Evolutionary conservation across 176 grass and related monocot species (phyloP).

Genomic region (Hordeum marinum): DNA sequence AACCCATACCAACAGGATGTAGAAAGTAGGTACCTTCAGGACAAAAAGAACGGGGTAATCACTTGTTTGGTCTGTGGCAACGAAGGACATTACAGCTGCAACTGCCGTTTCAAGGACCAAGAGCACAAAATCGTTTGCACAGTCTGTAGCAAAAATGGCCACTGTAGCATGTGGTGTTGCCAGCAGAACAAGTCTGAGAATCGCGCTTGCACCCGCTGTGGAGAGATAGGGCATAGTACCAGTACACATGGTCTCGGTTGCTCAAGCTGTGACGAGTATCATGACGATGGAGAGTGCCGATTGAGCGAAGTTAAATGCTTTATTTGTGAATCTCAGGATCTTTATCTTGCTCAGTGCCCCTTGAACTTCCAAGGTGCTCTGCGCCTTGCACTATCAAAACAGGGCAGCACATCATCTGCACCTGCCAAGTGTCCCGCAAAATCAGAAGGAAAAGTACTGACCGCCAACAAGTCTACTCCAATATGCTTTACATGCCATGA

Average conservation of each 20-base stretch:
- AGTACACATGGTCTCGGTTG: not conserved
- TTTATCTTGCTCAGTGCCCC: slow-evolving; percentile 1
- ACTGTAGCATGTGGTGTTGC: not conserved
- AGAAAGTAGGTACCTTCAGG: not conserved
- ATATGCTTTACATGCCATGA: not conserved
- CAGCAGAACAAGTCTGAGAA: not conserved
- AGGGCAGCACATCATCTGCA: not conserved
- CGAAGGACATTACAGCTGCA: not conserved
- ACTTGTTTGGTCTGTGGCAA: not conserved
- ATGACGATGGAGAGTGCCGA: not conserved
- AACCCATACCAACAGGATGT: not conserved
- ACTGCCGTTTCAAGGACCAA: not conserved
- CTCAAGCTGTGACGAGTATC: not conserved
- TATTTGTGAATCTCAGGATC: not conserved
- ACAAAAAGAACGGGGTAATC: not conserved
- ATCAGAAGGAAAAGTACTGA: not conserved
- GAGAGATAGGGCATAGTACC: slow-evolving; percentile 9
- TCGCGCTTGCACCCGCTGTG: slow-evolving; percentile 3
- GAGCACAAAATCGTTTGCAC: not conserved
- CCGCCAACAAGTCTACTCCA: not conserved
- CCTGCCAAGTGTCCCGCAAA: not conserved
- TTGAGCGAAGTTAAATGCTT: not conserved
- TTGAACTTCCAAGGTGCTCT: not conserved
- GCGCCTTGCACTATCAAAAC: not conserved
- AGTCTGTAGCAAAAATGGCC: not conserved